Evolutionary conservation across 768 basidiomycete species (phyloP), one percentile per base, ranked within the genome.

Genomic region (Floccularia luteovirens): DNA sequence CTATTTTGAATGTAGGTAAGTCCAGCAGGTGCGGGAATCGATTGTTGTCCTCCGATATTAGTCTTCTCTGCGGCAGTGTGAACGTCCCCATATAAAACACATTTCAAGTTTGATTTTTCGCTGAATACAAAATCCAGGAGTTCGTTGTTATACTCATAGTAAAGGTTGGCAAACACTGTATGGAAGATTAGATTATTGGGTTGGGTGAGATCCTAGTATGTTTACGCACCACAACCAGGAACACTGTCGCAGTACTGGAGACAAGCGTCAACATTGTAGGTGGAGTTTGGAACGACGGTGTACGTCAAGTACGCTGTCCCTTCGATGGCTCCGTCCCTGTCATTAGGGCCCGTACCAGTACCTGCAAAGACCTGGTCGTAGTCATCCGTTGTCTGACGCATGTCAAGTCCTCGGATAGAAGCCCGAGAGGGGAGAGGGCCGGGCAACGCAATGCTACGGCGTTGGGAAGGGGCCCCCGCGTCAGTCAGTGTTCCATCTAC

Each of bases 261-360:
- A 50, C 70, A 74, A 16, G 49, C 69, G 19, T 64, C 48, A 31
- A 71, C 56, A 48, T 66, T 58, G 51, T 72, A 72, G 2, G 72
- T 74, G 21, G 60, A 44, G 47, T 72, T 72, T 38, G 52, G 45
- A 2, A 74, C 62, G 28, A 71, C 52, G 1, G 66, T 69, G 48
- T 64, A 74, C 8, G 70, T 72, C 22, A 72, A 53, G 48, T 70
- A 72, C 1, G 69, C 68, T 1, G 68, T 72, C n/a, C 69, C 69
- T 51, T 72, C 43, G 16, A 72, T 65, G 12, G 70, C 63, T 8
- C 54, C 68, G 42, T 72, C 70, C 20, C 64, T 50, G 43, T 65
- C 67, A 10, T 43, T 54, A 7, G 53, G 42, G 1, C 54, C 54
- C 14, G 53, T 60, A 2, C 64, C 62, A 3, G 62, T 60, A 1